phyloP scores from a whole-genome alignment of 2,329 filamentous ascomycete species.

The Malbranchea cinnamomea region DNA sequence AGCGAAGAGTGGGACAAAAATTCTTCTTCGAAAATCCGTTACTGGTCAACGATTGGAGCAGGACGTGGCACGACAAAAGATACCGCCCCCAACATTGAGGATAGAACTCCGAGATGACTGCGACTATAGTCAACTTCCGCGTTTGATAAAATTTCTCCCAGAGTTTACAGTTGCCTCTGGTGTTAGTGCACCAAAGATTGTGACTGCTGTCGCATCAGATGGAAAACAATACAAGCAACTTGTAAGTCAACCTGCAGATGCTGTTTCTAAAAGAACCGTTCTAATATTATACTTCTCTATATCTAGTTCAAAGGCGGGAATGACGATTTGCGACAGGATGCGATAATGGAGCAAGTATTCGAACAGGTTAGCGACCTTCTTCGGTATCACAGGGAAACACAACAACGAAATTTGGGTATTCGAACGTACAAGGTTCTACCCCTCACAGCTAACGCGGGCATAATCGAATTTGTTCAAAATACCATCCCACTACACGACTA shows the following conservation, averaged over 20 bases:
- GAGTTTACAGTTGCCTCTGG: conserved; percentile 77
- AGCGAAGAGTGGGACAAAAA: conserved; percentile 52
- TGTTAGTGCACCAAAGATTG: conserved; percentile 84
- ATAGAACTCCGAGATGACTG: conserved; percentile 58
- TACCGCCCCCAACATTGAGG: conserved; percentile 82
- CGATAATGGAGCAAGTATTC: conserved; percentile 99
- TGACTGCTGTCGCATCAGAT: conserved; percentile 65
- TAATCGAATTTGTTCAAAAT: conserved; percentile 94
- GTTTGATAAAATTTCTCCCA: conserved; percentile 56
- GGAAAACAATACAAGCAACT: conserved; percentile 75
- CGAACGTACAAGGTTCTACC: conserved; percentile 95
- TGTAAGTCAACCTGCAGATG: conserved; percentile 33
- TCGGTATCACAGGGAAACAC: conserved; percentile 69
- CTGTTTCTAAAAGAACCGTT: conserved; percentile 3
- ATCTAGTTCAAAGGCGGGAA: conserved; percentile 77
- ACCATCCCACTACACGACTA: conserved; percentile 87
- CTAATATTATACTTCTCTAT: conserved; percentile 7
- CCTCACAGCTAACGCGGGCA: conserved; percentile 65
- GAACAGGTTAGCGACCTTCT: conserved; percentile 85
- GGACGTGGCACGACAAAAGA: conserved; percentile 47
- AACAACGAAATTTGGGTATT: conserved; percentile 77
- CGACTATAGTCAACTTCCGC: conserved; percentile 63
- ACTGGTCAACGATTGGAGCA: conserved; percentile 50
- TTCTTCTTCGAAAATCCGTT: conserved; percentile 47
- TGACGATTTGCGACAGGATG: conserved; percentile 91